Base-by-base conservation (phyloP, 2,329 filamentous ascomycete species). In the Cadophora gregata region DNA sequence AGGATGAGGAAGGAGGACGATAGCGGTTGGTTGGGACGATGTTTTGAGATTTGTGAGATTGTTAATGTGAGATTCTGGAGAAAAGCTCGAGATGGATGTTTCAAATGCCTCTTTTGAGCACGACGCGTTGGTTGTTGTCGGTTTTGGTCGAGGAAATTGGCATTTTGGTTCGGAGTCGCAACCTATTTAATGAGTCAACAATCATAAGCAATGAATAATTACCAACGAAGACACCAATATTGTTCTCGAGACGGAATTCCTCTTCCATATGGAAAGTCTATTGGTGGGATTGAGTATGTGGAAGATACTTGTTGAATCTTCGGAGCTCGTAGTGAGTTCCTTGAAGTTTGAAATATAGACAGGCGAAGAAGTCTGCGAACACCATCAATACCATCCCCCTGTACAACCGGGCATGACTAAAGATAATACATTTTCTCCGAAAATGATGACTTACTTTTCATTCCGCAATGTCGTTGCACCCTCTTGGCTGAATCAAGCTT, bases 401-500 rank as follows among this genome's bases (percentile, higher is more conserved):
- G 19, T 16, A 16, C 7, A 14, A 36, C 33, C 33, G 14, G 33
- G 8, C 33, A 10, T 14, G 9, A 14, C 9, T 4, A 4, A 36
- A 10, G 33, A 2, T 14, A 36, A 36, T 4, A 10, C 2, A 10
- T 14, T 36, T 14, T 36, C 33, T 2, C 14, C 2, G 33, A 10
- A 36, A 36, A n/a, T 42, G 38, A 16, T 42, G 38, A 42, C 8
- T 42, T 36, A 10, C 38, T 4, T 3, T 19, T 1, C 14, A n/a
- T 21, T 47, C 8, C n/a, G 19, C n/a, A 12, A 12, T n/a, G 29
- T 24, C 19, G 12, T 19, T 36, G 53, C 12, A 36, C 10, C 29
- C 53, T 33, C 29, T 33, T 56, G 53, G 31, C 53, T 56, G 53
- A 55, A 56, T 56, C 53, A 56, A 55, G 29, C 53, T 56, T 56